Conservation (phyloP, 2,329 filamentous ascomycete species). For the Canariomyces notabilis region DNA sequence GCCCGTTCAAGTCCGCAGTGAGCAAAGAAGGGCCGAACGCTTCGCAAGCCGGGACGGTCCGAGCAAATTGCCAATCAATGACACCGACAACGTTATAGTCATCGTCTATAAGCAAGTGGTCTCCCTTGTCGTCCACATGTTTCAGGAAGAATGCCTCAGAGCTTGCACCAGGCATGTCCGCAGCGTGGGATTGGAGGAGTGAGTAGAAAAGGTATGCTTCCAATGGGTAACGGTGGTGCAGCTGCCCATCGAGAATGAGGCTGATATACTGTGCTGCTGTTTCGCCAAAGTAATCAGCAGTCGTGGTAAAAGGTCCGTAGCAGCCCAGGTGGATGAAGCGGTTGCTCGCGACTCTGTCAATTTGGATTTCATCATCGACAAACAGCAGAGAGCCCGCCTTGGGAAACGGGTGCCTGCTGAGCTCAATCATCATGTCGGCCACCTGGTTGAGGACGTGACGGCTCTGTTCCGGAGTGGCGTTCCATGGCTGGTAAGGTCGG, state of each 20-base stretch:
- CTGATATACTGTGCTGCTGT: too few relatives aligned
- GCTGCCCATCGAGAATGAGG: too few relatives aligned
- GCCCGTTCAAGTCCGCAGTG: not conserved
- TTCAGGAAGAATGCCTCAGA: conserved; percentile 24
- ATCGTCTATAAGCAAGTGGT: conserved; percentile 34
- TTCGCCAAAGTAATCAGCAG: too few relatives aligned
- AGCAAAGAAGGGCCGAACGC: conserved; percentile 2
- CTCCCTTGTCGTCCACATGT: conserved; percentile 37
- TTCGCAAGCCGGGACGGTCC: conserved; percentile 19
- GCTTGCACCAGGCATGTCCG: too few relatives aligned
- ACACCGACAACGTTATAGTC: conserved; percentile 35
- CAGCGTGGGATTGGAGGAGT: too few relatives aligned
- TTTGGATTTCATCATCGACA: too few relatives aligned
- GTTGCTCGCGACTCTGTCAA: too few relatives aligned
- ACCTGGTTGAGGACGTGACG: conserved; percentile 23
- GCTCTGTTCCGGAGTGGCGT: conserved; percentile 3
- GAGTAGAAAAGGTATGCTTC: too few relatives aligned
- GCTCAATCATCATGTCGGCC: conserved; percentile 24
- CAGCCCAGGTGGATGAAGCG: too few relatives aligned
- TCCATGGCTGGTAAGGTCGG: conserved; percentile 17
- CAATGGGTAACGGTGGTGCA: too few relatives aligned
- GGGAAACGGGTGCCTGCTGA: conserved; percentile 23
- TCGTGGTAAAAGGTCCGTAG: too few relatives aligned
- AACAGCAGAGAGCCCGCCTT: conserved; percentile 26
- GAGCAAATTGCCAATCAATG: conserved; percentile 36